Percentiles rank a stretch among this genome's conserved stretches.
phyloP scores from a whole-genome alignment of 805 yeast species.

The Myxozyma geophila region DNA sequence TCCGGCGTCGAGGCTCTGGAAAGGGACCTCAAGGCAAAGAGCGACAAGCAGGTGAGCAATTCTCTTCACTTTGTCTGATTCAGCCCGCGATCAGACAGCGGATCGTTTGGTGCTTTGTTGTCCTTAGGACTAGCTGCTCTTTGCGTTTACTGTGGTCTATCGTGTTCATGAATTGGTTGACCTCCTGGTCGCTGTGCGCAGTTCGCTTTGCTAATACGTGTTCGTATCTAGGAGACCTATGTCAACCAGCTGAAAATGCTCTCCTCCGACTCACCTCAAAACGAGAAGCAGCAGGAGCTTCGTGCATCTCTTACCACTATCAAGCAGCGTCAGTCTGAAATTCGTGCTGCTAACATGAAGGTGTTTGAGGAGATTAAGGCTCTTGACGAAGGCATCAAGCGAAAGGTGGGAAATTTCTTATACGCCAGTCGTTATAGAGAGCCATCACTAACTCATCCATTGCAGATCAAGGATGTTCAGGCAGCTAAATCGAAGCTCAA shows the following conservation, averaged over 20 bases:
- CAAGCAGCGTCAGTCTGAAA: conserved; percentile 32
- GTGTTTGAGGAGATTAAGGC: conserved; percentile 68
- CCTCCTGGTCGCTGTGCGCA: too few relatives aligned
- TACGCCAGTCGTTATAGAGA: background rate
- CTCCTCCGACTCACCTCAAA: conserved; percentile 28
- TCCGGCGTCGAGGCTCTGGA: conserved; percentile 32
- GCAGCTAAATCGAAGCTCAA: conserved; percentile 69
- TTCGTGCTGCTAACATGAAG: conserved; percentile 37
- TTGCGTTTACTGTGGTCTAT: background rate
- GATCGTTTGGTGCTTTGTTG: background rate
- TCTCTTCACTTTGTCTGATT: background rate
- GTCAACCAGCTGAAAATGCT: conserved; percentile 29
- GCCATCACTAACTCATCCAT: background rate
- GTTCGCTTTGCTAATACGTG: background rate
- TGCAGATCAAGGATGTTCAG: conserved; percentile 68
- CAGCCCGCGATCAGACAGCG: background rate
- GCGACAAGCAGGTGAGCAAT: conserved; percentile 31
- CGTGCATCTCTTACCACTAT: conserved; percentile 23
- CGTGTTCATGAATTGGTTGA: background rate
- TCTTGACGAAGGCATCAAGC: conserved; percentile 69
- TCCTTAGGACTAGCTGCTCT: too few relatives aligned
- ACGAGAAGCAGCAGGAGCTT: conserved; percentile 31
- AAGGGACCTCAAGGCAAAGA: conserved; percentile 37
- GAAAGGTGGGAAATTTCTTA: conserved; percentile 26
- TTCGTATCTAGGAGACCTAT: conserved; percentile 23